These are phyloP conservation scores for Epithele typhae DNA, from an alignment of 768 basidiomycete genomes.

Conservation along the genomic window DNA sequence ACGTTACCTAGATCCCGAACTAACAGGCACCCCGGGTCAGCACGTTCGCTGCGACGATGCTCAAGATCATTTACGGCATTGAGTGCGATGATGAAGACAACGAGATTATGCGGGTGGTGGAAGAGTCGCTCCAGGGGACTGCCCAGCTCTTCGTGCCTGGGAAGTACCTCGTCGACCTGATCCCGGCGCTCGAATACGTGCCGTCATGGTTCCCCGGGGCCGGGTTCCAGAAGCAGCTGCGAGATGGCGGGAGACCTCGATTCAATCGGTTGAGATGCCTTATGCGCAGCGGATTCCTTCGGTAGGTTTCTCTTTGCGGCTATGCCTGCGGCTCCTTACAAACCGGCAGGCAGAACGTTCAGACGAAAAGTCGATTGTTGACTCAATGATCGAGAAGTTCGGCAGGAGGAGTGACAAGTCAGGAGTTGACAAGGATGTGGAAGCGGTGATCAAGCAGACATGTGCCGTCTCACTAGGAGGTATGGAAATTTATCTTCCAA, in stretches of 20 bases:
- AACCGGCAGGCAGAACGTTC: no score
- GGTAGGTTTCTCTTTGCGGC: no score
- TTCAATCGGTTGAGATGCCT: no score
- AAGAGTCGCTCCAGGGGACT: neutral
- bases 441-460: no score
- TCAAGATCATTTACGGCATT: constrained; percentile 16
- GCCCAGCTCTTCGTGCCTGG: neutral
- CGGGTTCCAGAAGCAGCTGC: constrained; percentile 13
- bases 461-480: no score
- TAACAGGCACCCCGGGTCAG: no score
- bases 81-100: constrained; percentile 6
- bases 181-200: constrained; percentile 15
- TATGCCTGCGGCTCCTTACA: no score
- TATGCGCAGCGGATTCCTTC: no score
- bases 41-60: neutral
- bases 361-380: no score
- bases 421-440: no score
- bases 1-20: neutral
- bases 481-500: neutral
- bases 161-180: constrained; percentile 1
- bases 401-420: no score
- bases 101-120: neutral
- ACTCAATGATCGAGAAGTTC: no score
- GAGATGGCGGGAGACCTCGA: neutral
- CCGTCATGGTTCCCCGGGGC: constrained; percentile 26